A percentile compares a stretch with the other conserved stretches of the same genome.
phyloP scores from a whole-genome alignment of 2,329 filamentous ascomycete species.

The Aspergillus pseudoviridinutans region DNA sequence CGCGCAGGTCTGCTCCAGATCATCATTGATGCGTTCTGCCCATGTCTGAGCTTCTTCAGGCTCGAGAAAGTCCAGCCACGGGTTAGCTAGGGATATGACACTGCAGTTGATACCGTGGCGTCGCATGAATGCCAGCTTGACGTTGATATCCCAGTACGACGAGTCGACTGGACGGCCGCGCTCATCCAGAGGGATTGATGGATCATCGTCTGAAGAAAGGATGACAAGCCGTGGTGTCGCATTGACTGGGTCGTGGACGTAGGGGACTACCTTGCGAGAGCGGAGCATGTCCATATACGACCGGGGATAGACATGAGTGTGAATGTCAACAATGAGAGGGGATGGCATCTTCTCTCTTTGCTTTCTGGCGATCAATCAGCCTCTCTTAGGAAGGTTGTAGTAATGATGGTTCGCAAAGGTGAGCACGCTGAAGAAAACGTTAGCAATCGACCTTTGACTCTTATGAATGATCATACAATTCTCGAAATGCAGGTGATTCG shows the following conservation, averaged over 20 bases:
- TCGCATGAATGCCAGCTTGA: slow-evolving; percentile 87
- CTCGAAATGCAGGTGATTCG: not conserved
- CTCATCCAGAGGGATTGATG: slow-evolving; percentile 33
- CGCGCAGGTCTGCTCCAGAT: slow-evolving; percentile 69
- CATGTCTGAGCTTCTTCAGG: slow-evolving; percentile 58
- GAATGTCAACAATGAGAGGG: slow-evolving; percentile 52
- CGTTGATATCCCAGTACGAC: slow-evolving; percentile 73
- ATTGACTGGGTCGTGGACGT: slow-evolving; percentile 39
- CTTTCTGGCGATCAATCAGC: not conserved
- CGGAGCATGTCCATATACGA: slow-evolving; percentile 57
- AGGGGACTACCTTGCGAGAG: slow-evolving; percentile 46
- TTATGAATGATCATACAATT: not conserved
- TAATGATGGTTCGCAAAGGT: not conserved
- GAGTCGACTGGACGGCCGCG: slow-evolving; percentile 78
- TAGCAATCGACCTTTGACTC: not conserved
- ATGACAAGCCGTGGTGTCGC: slow-evolving; percentile 43
- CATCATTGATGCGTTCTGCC: slow-evolving; percentile 69
- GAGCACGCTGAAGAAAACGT: not conserved
- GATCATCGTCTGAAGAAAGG: slow-evolving; percentile 44
- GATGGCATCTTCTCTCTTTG: slow-evolving; percentile 23
- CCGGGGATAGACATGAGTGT: slow-evolving; percentile 62
- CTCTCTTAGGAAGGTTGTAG: not conserved
- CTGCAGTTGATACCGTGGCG: slow-evolving; percentile 75
- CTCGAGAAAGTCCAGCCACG: slow-evolving; percentile 83
- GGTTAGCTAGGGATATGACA: slow-evolving; percentile 85